These are phyloP conservation scores for Cubamyces lactineus DNA, from an alignment of 768 basidiomycete genomes.

Conservation along the genomic window DNA sequence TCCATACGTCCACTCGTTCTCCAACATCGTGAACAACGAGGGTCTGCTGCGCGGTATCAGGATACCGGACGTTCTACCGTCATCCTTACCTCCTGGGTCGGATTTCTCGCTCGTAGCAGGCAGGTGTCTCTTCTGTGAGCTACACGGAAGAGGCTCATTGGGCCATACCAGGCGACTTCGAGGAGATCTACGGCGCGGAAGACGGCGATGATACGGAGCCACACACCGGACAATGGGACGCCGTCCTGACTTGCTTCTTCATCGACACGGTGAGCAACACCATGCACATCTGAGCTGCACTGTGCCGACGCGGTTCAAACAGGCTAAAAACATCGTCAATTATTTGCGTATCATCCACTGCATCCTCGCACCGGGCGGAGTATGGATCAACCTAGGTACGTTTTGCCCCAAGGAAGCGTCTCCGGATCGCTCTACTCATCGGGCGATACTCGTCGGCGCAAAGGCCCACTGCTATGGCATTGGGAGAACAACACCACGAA, in stretches of 20 bases:
- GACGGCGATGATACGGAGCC: slow-evolving; percentile 50
- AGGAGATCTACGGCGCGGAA: slow-evolving; percentile 79
- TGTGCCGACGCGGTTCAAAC: not conserved
- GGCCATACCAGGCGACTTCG: slow-evolving; percentile 71
- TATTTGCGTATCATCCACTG: slow-evolving; percentile 87
- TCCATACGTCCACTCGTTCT: slow-evolving; percentile 92
- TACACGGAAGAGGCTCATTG: not conserved
- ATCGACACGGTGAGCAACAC: slow-evolving; percentile 77
- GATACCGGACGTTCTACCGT: slow-evolving; percentile 86
- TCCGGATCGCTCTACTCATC: not conserved
- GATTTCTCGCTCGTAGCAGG: slow-evolving; percentile 90
- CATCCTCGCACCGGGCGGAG: slow-evolving; percentile 81
- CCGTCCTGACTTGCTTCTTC: slow-evolving; percentile 94
- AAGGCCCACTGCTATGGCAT: slow-evolving; percentile 95
- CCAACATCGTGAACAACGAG: slow-evolving; percentile 64
- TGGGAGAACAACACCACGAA: slow-evolving; percentile 86
- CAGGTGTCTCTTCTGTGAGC: slow-evolving; percentile 29
- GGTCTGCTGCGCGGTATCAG: slow-evolving; percentile 67
- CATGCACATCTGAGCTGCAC: not conserved
- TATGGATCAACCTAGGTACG: slow-evolving; percentile 89
- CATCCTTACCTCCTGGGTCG: slow-evolving; percentile 62
- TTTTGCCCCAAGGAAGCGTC: not conserved
- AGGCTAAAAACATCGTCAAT: slow-evolving; percentile 92
- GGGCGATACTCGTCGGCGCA: not conserved
- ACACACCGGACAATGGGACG: slow-evolving; percentile 83